Evolutionary conservation across 768 basidiomycete species (phyloP), one percentile per base, ranked within the genome.

Genomic region (Paxillus rubicundulus): DNA sequence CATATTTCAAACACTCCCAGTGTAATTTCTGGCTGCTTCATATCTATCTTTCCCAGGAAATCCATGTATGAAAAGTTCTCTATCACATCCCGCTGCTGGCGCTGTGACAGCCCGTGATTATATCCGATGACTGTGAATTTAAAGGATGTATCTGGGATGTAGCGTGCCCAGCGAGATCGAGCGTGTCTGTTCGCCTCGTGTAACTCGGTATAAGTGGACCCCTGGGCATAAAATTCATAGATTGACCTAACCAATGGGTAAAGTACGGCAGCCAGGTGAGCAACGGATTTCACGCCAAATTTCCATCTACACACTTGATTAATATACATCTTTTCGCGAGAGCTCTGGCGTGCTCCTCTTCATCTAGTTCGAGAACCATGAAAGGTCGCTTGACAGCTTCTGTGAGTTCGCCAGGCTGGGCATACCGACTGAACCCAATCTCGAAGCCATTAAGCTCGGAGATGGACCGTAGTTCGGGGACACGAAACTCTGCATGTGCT

Each of bases 1-100:
- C 94, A 96, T 73, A 96, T 94, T 74, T 97, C 95, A 49, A 87
- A 89, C 46, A 86, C 83, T 0, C 82, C 80, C 21, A 92, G 72
- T 9, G 77, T 78, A 28, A 92, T 79, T 40, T 92, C 82, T 0
- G 95, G 89, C 40, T 75, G 74, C 55, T 84, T 85, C 81, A 98
- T 81, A 49, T 89, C 83, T 58, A 97, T 91, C 59, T 80, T 80
- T 12, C 94, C 94, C 52, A 77, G 68, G 56, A 93, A 85, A 17
- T 73, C 83, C 88, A 98, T 92, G 64, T 92, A 97, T 2, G 78
- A 70, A 67, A 99, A 98, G 58, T 77, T 78, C 63, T 93, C 86
- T 40, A 96, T 82, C 39, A 89, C 74, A 13, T 80, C 72, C 53
- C 72, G 77, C 59, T 91, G 88, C 14, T 86, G 77, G 36, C 70